Conservation (phyloP, 164 flowering plant species). For the Liquidambar formosana region DNA sequence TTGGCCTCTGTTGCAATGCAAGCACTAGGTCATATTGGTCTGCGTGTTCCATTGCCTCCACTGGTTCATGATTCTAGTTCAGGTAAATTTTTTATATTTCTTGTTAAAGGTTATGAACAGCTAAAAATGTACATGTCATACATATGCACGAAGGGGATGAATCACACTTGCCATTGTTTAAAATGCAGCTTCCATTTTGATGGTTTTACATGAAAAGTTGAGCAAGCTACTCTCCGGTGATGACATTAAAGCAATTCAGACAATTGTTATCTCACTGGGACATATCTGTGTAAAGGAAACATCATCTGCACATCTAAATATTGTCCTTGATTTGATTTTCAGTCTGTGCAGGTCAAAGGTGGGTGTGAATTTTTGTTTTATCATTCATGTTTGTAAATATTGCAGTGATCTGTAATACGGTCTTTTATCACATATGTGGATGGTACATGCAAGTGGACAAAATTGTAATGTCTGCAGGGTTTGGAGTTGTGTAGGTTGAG, state of each 20-base stretch:
- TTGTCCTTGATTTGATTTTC: slow-evolving; percentile 76
- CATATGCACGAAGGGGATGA: not conserved
- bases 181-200: slow-evolving; percentile 69
- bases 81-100: slow-evolving; percentile 35
- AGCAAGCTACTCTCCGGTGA: slow-evolving; percentile 72
- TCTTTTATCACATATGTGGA: not conserved
- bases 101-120: slow-evolving; percentile 1
- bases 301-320: slow-evolving; percentile 50
- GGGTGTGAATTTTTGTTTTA: slow-evolving; percentile 7
- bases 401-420: not conserved
- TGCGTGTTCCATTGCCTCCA: slow-evolving; percentile 67
- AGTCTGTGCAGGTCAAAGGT: slow-evolving; percentile 93
- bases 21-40: slow-evolving; percentile 93
- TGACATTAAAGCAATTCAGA: slow-evolving; percentile 82
- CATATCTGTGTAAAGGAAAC: slow-evolving; percentile 78
- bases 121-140: not conserved
- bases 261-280: slow-evolving; percentile 74
- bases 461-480: slow-evolving; percentile 5
- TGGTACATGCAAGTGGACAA: not conserved
- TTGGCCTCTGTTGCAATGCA: slow-evolving; percentile 85
- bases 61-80: slow-evolving; percentile 47
- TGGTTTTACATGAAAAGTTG: slow-evolving; percentile 57
- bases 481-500: slow-evolving; percentile 66
- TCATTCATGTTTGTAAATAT: too few species aligned
- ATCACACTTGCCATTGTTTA: not conserved